Conservation (phyloP, 1,284 basidiomycete species). For the Apiotrichum akiyoshidainum region DNA sequence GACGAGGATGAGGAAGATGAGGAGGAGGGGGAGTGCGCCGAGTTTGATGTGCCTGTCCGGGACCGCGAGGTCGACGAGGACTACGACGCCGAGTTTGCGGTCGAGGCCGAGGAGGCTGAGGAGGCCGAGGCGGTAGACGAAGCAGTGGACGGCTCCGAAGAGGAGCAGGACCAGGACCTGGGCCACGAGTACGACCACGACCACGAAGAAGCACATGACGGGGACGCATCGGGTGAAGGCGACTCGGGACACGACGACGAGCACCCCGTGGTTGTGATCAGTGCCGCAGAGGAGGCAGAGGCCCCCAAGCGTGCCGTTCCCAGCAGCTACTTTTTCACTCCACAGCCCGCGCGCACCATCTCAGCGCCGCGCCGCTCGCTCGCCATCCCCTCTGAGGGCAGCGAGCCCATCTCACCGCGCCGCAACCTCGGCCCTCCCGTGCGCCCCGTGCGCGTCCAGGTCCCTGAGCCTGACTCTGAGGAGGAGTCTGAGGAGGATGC, state of each 20-base stretch:
- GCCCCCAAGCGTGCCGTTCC: not conserved
- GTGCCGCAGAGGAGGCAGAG: constrained; percentile 8
- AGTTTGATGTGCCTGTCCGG: constrained; percentile 1
- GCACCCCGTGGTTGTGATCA: constrained; percentile 3
- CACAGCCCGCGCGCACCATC: not conserved
- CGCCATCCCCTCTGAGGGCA: not conserved
- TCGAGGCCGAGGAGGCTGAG: constrained; percentile 9
- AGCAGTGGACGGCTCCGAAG: too few species aligned
- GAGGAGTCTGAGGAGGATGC: constrained; percentile 5
- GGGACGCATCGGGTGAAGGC: too few species aligned
- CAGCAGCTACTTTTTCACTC: not conserved
- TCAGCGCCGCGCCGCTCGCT: not conserved
- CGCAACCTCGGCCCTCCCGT: not conserved
- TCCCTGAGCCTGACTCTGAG: constrained; percentile 12
- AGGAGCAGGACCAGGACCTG: too few species aligned
- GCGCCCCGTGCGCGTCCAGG: not conserved
- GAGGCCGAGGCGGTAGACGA: constrained; percentile 10
- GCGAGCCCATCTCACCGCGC: not conserved
- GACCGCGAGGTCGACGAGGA: constrained; percentile 6
- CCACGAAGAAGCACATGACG: not conserved
- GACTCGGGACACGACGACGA: not conserved
- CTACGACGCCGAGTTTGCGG: constrained; percentile 3
- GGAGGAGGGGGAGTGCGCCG: not conserved
- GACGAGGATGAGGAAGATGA: not conserved
- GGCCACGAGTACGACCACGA: constrained; percentile 2